Evolutionary conservation across 1,284 basidiomycete genomes (phyloP), one percentile per base, ranked within the genome.

Genomic region (Apiotrichum veenhuisii): DNA sequence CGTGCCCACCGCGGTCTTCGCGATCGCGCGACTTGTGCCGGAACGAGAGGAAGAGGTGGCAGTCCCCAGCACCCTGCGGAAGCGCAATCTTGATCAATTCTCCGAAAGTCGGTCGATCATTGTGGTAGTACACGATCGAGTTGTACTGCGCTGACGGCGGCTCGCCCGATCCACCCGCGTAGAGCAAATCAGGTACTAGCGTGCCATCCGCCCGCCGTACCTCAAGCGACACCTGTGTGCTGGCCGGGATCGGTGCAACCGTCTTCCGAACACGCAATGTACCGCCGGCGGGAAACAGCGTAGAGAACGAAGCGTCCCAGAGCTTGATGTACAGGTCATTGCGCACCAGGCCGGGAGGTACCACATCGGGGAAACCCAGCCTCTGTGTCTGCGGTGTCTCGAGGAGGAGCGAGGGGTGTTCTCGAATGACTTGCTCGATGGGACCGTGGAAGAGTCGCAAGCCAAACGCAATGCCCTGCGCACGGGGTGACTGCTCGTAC

Each of bases 331-430:
- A 98, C 10, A 96, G 82, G 68, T 98, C 94, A 69, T 97, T 97
- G 22, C 94, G 85, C n/a, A 84, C 78, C 63, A 92, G 88, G 10
- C 89, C 91, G 1, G 94, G 94, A 70, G 94, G 93, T 11, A 96
- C 93, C 2, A 96, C 92, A 67, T 98, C 95, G 0, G 94, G 90
- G 71, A 98, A 98, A 27, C 93, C 92, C n/a, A 98, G 85, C 8
- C 92, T 87, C 20, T 88, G 80, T 1, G 92, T 93, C 38, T 87
- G 82, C 0, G 92, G 87, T 7, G 85, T 84, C 63, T 89, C 89
- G 57, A 88, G 86, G 22, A 98, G 80, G n/a, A 95, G 78, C 1
- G 88, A 88, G 7, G 89, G 87, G 73, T 96, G 91, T 73, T 95
- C 91, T 50, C 84, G 84, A 17, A 91, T 81, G 61, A 96, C 84